These are phyloP conservation scores for Turnera subulata DNA, from an alignment of 345 rosid species.

Conservation along the genomic window DNA sequence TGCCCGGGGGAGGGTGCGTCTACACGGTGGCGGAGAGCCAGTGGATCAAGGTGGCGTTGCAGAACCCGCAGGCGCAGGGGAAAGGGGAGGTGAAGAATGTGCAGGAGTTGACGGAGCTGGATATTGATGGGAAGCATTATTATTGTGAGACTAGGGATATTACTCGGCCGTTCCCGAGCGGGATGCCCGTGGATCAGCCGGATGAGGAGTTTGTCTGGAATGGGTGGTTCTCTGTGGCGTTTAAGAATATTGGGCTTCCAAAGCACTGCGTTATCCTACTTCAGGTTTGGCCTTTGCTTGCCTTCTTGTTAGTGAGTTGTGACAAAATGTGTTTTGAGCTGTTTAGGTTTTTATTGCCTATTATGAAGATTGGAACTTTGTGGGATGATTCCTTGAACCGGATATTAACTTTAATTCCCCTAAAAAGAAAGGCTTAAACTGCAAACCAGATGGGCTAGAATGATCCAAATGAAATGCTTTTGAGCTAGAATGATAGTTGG, in stretches of 20 bases:
- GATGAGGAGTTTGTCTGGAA: conserved; percentile 99
- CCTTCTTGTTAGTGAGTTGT: too few species aligned
- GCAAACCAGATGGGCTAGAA: too few species aligned
- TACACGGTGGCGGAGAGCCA: conserved; percentile 81
- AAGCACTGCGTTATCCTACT: conserved; percentile 76
- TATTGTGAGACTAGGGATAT: conserved; percentile 89
- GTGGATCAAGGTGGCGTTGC: conserved; percentile 79
- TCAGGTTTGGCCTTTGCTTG: conserved; percentile 64
- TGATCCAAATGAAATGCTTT: too few species aligned
- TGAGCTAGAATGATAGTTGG: too few species aligned
- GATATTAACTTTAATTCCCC: too few species aligned
- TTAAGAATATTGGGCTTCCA: conserved; percentile 60
- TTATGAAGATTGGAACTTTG: too few species aligned
- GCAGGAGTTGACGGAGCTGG: conserved; percentile 85
- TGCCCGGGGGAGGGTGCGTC: conserved; percentile 95
- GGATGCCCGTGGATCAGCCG: conserved; percentile 57
- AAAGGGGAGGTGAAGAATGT: conserved; percentile 83
- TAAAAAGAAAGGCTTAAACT: too few species aligned
- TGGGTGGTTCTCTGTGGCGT: conserved; percentile 71
- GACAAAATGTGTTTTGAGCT: too few species aligned
- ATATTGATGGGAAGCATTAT: conserved; percentile 91
- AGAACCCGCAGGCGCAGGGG: conserved; percentile 77
- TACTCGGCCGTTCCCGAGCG: conserved; percentile 89
- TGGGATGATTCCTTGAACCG: too few species aligned
- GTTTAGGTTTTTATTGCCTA: too few species aligned